These are phyloP conservation scores for Pseudohyphozyma bogoriensis DNA, from an alignment of 768 basidiomycete genomes.

Conservation along the genomic window DNA sequence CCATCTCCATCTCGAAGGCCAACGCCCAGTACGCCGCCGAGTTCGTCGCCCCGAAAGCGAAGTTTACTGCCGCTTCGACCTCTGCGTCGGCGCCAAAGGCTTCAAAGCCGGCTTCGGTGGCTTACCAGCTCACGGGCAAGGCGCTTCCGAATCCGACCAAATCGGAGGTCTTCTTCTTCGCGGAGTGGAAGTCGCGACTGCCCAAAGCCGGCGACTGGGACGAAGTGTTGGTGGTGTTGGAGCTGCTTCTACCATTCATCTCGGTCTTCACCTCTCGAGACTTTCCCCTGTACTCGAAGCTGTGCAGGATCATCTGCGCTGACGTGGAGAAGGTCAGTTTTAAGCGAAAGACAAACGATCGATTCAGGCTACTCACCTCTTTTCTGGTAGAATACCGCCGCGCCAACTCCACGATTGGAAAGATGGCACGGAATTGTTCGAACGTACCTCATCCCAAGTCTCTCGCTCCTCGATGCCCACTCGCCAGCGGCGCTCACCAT, in stretches of 20 bases:
- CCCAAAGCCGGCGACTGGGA: conserved; percentile 12
- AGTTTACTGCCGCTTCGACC: background rate
- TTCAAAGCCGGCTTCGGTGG: conserved; percentile 25
- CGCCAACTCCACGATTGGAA: background rate
- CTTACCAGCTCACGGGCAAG: background rate
- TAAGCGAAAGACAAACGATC: background rate
- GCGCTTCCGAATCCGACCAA: conserved; percentile 6
- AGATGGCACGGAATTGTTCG: conserved; percentile 72
- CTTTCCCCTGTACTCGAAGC: conserved; percentile 7
- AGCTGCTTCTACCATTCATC: conserved; percentile 16
- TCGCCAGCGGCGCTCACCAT: conserved; percentile 82
- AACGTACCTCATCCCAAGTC: conserved; percentile 69
- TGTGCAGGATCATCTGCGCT: conserved; percentile 3
- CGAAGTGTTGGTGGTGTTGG: conserved; percentile 11
- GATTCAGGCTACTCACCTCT: conserved; percentile 8
- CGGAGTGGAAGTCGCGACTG: conserved; percentile 24
- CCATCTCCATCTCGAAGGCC: conserved; percentile 2
- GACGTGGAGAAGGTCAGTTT: too few relatives aligned
- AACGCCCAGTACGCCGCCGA: conserved; percentile 6
- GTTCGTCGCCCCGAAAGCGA: conserved; percentile 6
- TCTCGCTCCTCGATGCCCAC: conserved; percentile 74
- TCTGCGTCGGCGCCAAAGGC: conserved; percentile 22
- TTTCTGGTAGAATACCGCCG: too few relatives aligned
- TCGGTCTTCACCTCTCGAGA: conserved; percentile 7
- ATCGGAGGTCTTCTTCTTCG: conserved; percentile 30